Evolutionary conservation across 345 rosid species (phyloP), one percentile per base, ranked within the genome.

Genomic region (Lumnitzera racemosa): DNA sequence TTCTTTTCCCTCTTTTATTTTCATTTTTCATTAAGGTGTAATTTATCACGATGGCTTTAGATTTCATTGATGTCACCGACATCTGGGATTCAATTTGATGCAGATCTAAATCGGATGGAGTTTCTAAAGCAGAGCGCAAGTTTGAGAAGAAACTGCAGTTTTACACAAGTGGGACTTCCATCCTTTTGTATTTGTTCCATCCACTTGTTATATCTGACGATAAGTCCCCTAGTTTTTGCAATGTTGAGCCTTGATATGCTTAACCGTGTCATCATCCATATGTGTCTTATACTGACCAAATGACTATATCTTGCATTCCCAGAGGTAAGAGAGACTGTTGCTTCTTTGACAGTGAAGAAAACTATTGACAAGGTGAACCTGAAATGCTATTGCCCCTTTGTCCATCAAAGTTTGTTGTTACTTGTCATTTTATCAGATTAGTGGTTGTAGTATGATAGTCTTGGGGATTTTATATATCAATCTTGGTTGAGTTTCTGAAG

Each of bases 301-400:
- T 25, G 2, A 11, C 4, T 17, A 4, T 60, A 29, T 59, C 31
- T 10, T 13, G 53, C 48, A 41, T 53, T 64, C 50, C 24, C 69
- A 86, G 92, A 86, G 89, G 83, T 83, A 58, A 83, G 76, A 70
- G 89, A 81, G 65, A 57, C 81, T 2, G 72, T 81, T 57, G 59
- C 80, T 61, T 74, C 92, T 47, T 71, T 83, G 76, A 50, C 78
- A 46, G 85, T 80, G 12, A 81, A 76, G 64, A 81, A 76, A 76
- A 71, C 68, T 46, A 83, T 82, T 65, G 73, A 67, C 5, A 81
- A 82, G 88, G 88, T 75, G 67, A 67, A 41, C 20, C 20, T 20
- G 20, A 20, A 20, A 20, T 53, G 56, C 29, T 61, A 46, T n/a
- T 72, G 25, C 24, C 31, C 55, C 20, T 59, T 15, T 11, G 14